These are phyloP conservation scores for Termitomyces titanicus DNA, from an alignment of 768 basidiomycete genomes.

Conservation along the genomic window DNA sequence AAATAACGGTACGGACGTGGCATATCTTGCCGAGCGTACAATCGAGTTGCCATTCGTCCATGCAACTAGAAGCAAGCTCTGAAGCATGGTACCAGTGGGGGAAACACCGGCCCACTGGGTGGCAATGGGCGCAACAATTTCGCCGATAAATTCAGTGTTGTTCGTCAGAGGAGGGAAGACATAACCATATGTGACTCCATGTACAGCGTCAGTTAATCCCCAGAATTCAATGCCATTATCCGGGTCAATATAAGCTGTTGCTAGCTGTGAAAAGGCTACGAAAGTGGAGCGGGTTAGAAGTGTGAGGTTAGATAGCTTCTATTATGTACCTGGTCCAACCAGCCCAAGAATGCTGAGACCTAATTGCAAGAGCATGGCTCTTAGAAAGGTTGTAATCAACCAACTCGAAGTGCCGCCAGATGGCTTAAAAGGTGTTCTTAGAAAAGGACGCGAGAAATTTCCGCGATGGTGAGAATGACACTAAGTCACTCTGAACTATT, in stretches of 20 bases:
- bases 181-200: constrained; percentile 43
- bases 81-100: constrained; percentile 51
- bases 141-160: constrained; percentile 57
- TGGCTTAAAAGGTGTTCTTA: constrained; percentile 16
- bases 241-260: constrained; percentile 42
- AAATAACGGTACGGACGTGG: constrained; percentile 39
- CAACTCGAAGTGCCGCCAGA: neutral
- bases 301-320: neutral
- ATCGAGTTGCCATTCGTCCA: constrained; percentile 56
- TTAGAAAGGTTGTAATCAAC: constrained; percentile 8
- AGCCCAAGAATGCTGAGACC: constrained; percentile 35
- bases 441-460: constrained; percentile 19
- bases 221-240: constrained; percentile 55
- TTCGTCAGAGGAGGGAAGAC: constrained; percentile 46
- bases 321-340: constrained; percentile 35
- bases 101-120: constrained; percentile 55
- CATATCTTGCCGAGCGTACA: constrained; percentile 48
- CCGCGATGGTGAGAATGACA: constrained; percentile 20
- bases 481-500: constrained; percentile 1
- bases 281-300: neutral
- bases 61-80: constrained; percentile 54
- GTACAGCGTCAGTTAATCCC: constrained; percentile 39
- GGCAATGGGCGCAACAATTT: constrained; percentile 52
- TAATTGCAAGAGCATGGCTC: constrained; percentile 30
- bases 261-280: constrained; percentile 41